Evolutionary conservation across 306 rosid genomes (phyloP), one percentile per base, ranked within the genome.

Genomic region (Inga leiocalycina): DNA sequence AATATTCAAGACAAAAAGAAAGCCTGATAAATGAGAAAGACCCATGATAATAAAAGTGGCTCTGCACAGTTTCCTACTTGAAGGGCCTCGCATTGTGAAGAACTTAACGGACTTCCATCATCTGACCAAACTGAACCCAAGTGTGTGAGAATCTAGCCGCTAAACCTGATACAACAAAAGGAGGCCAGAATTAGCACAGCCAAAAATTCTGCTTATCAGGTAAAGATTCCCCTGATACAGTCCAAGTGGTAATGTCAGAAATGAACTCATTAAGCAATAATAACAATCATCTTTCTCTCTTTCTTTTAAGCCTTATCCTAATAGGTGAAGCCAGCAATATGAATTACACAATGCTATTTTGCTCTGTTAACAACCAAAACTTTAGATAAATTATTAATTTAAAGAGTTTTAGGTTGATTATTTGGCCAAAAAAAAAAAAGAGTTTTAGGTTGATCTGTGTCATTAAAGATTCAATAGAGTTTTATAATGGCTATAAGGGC

Each of bases 11-110:
- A 67, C 24, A 75, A 82, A 48, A 76, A 51, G 30, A 71, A 34
- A 59, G 30, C 86, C 74, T 2, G 32, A 69, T 66, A 80, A 41
- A 77, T 27, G 54, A 61, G 57, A 84, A 79, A 78, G 62, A 71
- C 56, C 56, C 68, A 78, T 43, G 74, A 74, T 37, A 20, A 39
- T 12, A 77, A 20, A 79, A 20, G 37, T 75, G 70, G 74, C 81
- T 79, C 73, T 6, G 43, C 81, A 45, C 44, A 54, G 80, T 85
- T 75, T 85, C 30, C 30, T 27, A 27, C 1, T 27, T 27, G 30
- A 27, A 71, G 27, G 73, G 72, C 79, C 81, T 76, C 81, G 82
- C 87, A 65, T 71, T 61, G 79, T 84, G 80, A 77, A 74, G 86
- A 74, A 71, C 87, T 81, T 77, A 69, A 56, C 24, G 62, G 78